Evolutionary conservation across 108 stramenopile species (phyloP).

Genomic region (Ochromonas danica): DNA sequence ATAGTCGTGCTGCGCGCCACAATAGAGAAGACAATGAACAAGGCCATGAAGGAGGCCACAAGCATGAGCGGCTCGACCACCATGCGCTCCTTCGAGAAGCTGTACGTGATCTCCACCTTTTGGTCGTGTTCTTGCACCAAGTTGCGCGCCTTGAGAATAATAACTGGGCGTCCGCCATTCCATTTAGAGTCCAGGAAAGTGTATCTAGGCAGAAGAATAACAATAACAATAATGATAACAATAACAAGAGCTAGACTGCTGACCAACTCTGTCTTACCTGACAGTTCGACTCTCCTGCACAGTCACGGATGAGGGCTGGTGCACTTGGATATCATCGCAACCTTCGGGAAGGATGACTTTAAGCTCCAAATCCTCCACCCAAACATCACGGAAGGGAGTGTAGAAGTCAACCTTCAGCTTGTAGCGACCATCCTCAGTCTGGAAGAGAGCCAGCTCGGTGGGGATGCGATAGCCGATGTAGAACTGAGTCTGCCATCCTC

Average conservation of each 20-base stretch:
- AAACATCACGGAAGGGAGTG: slow-evolving; percentile 41
- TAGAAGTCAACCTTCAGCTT: slow-evolving; percentile 48
- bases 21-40: no score
- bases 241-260: no score
- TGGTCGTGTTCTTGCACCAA: slow-evolving; percentile 56
- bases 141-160: slow-evolving; percentile 52
- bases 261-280: slow-evolving; percentile 31
- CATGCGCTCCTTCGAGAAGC: neutral
- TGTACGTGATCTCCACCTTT: slow-evolving; percentile 37
- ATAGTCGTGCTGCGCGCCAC: no score
- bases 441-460: slow-evolving; percentile 35
- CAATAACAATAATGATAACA: neutral
- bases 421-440: slow-evolving; percentile 32
- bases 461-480: slow-evolving; percentile 59
- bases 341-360: slow-evolving; percentile 63
- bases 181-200: slow-evolving; percentile 54
- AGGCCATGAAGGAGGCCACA: slow-evolving; percentile 30
- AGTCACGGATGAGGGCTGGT: slow-evolving; percentile 43
- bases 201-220: slow-evolving; percentile 29
- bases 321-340: slow-evolving; percentile 45
- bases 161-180: slow-evolving; percentile 52
- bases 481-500: slow-evolving; percentile 60
- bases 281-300: slow-evolving; percentile 41
- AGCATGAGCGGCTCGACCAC: slow-evolving; percentile 43
- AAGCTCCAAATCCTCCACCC: slow-evolving; percentile 52